Conservation (phyloP, 2,329 filamentous ascomycete species). For the Emericellopsis cladophorae region DNA sequence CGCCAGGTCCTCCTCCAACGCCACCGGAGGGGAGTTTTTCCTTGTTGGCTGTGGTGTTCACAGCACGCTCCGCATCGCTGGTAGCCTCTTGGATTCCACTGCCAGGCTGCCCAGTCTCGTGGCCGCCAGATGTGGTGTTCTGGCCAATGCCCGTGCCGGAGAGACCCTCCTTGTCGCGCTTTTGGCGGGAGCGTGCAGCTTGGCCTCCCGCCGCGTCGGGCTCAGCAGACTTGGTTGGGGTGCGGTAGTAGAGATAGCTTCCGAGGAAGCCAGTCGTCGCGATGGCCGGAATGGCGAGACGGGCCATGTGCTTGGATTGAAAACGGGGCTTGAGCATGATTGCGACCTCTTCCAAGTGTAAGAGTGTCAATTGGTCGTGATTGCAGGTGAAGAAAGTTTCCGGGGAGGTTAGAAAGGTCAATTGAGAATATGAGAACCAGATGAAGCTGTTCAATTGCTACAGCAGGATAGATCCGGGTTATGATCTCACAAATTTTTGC, state of each 20-base stretch:
- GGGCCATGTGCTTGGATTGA: neutral
- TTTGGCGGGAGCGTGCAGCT: conserved; percentile 11
- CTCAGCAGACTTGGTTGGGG: conserved; percentile 1
- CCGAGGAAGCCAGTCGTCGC: conserved; percentile 11
- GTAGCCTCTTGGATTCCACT: conserved; percentile 4
- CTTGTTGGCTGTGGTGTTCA: conserved; percentile 10
- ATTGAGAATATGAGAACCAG: too few species aligned
- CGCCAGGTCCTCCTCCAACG: conserved; percentile 17
- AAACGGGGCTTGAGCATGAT: conserved; percentile 1
- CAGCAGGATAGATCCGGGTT: too few species aligned
- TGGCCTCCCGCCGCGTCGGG: neutral
- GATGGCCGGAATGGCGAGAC: conserved; percentile 2
- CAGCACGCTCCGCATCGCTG: conserved; percentile 7
- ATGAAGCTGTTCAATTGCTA: too few species aligned
- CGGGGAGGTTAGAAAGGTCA: too few species aligned
- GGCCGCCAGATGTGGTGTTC: conserved; percentile 15
- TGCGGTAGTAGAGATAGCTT: conserved; percentile 10
- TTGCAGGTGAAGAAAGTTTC: too few species aligned
- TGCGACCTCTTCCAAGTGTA: conserved; percentile 5
- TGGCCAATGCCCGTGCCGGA: conserved; percentile 17
- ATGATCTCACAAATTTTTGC: too few species aligned
- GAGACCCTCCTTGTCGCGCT: conserved; percentile 15
- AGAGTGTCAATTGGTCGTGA: too few species aligned
- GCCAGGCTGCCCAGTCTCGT: conserved; percentile 11
- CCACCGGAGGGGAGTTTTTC: conserved; percentile 20